Evolutionary conservation across 192 early-diverging fungal genomes (phyloP), one percentile per base, ranked within the genome.

Genomic region (Coemansia sp.): DNA sequence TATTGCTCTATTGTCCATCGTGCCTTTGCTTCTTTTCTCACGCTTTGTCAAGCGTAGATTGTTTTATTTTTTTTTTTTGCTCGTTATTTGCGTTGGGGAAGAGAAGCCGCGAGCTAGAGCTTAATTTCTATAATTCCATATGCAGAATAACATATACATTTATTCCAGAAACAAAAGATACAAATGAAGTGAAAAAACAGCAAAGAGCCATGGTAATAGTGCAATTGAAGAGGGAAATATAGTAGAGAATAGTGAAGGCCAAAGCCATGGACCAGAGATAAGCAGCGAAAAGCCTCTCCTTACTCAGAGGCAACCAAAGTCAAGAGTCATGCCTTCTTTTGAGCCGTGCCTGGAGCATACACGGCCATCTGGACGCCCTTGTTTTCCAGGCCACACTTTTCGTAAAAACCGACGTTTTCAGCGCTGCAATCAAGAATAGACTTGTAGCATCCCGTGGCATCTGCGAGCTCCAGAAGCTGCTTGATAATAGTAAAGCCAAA

Each of bases 371-470:
- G 85, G 20, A 89, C 71, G 36, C 84, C 90, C 81, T 93, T 95
- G 46, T 87, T 78, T 18, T 61, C 75, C 55, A 96, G 84, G 1
- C 90, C 92, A 61, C 93, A 95, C 74, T 98, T 98, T 66, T 89
- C 83, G 75, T 98, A 98, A 64, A 98, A 98, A 14, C 87, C 71
- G 24, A 93, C 88, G 74, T 98, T 98, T 27, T 89, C 81, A 32
- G 74, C 63, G 35, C 67, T 82, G 69, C 87, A 91, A 72, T 88
- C 85, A 46, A 90, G 78, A 29, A 91, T 84, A n/a, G 87, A 80
- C 69, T 98, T 98, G 84, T 98, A 98, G 83, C 95, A 98, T 22
- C 90, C 93, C 23, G 88, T 79, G 30, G 61, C 68, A n/a, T 75
- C 69, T 9, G 86, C 91, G 30, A 96, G 83, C 61, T 89, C 72